phyloP scores from a whole-genome alignment of 495 filamentous ascomycete genomes.

The Penicillium chermesinum region DNA sequence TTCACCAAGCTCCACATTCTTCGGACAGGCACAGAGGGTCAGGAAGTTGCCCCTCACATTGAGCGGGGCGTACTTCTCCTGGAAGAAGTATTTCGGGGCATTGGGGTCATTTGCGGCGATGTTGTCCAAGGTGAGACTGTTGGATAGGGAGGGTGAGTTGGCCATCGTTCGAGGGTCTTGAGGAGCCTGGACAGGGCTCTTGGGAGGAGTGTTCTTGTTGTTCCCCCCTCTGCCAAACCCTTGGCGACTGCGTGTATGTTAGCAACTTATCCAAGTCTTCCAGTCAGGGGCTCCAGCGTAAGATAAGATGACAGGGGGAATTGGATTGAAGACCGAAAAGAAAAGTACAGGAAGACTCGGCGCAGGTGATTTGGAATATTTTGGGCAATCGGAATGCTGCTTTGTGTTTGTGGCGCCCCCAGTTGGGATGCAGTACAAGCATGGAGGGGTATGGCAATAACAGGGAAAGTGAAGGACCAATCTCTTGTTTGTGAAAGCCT shows the following conservation, averaged over 20 bases:
- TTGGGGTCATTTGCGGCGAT: conserved; percentile 48
- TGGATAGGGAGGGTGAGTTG: conserved; percentile 53
- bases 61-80: conserved; percentile 73
- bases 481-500: not conserved
- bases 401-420: conserved; percentile 21
- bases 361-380: conserved; percentile 4
- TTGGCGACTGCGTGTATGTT: conserved; percentile 45
- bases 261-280: conserved; percentile 20
- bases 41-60: conserved; percentile 96
- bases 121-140: conserved; percentile 48
- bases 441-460: not conserved
- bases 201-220: conserved; percentile 48
- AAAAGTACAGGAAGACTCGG: not conserved
- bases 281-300: not conserved
- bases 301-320: not conserved
- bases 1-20: conserved; percentile 83
- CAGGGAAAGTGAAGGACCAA: not conserved
- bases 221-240: conserved; percentile 49
- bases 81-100: conserved; percentile 64
- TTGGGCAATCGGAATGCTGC: conserved; percentile 14
- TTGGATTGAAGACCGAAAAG: not conserved
- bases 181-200: conserved; percentile 44
- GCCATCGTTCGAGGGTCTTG: conserved; percentile 51
- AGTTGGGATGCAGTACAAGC: not conserved
- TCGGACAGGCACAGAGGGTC: conserved; percentile 84